Evolutionary conservation across 2,329 filamentous ascomycete genomes (phyloP).

Genomic region (Sporothrix euskadiensis): DNA sequence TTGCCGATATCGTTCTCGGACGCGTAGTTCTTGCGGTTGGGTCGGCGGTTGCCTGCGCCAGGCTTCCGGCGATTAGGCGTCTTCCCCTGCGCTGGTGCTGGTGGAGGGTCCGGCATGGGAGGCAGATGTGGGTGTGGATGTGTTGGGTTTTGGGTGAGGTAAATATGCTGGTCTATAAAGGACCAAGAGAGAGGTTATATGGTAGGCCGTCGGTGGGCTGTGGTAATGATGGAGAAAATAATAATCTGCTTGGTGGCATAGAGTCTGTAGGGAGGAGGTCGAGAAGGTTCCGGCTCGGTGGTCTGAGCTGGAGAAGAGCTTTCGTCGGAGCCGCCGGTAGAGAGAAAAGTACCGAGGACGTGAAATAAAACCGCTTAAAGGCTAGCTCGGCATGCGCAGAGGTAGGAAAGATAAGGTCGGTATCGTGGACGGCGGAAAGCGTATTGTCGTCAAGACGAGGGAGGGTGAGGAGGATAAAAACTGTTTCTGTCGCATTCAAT

Average conservation of each 20-base stretch:
- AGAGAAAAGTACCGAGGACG: background rate
- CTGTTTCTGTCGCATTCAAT: background rate
- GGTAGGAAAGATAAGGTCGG: background rate
- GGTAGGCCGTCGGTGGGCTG: background rate
- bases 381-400: background rate
- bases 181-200: background rate
- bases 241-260: constrained; percentile 19
- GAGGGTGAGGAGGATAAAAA: background rate
- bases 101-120: constrained; percentile 40
- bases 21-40: constrained; percentile 56
- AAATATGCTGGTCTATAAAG: background rate
- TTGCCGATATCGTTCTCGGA: constrained; percentile 57
- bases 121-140: background rate
- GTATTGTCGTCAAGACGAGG: background rate
- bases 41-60: constrained; percentile 41
- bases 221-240: background rate
- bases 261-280: background rate
- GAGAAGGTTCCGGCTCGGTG: background rate
- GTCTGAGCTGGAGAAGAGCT: background rate
- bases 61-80: constrained; percentile 47
- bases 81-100: constrained; percentile 30
- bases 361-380: background rate
- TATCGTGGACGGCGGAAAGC: background rate
- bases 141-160: background rate
- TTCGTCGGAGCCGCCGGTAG: constrained; percentile 11